Conservation (phyloP, 1,139 yeast genomes). For the Yamadazyma diospyri region DNA sequence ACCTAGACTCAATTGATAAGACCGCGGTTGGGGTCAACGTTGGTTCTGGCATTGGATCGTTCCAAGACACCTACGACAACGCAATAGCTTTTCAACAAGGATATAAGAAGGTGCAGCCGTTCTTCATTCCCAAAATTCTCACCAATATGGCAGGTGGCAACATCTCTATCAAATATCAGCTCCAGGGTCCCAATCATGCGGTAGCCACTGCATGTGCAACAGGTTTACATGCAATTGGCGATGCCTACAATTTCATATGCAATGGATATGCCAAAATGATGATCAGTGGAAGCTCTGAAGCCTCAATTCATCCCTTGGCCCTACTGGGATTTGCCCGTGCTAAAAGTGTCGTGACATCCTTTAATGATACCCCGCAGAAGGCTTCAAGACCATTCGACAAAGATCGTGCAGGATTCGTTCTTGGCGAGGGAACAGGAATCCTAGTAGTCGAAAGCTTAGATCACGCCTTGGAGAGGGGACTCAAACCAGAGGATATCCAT, state of each 20-base stretch:
- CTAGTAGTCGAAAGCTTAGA: constrained; percentile 71
- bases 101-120: constrained; percentile 73
- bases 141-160: constrained; percentile 96
- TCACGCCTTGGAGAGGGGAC: constrained; percentile 66
- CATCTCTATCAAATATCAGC: constrained; percentile 70
- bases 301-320: constrained; percentile 81
- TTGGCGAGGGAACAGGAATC: constrained; percentile 91
- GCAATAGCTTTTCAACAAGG: constrained; percentile 54
- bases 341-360: constrained; percentile 67
- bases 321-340: constrained; percentile 92
- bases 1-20: constrained; percentile 32
- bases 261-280: constrained; percentile 82
- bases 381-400: constrained; percentile 90
- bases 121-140: constrained; percentile 78
- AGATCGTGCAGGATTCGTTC: constrained; percentile 78
- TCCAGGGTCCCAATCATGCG: constrained; percentile 84
- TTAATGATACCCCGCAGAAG: constrained; percentile 53
- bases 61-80: constrained; percentile 69
- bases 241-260: constrained; percentile 76
- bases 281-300: constrained; percentile 92
- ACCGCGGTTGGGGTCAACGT: constrained; percentile 65
- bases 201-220: constrained; percentile 97
- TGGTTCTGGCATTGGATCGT: constrained; percentile 92
- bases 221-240: constrained; percentile 92
- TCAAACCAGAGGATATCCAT: constrained; percentile 53